phyloP scores from a whole-genome alignment of 352 stramenopile genomes.

The Phytophthora fragariaefolia region DNA sequence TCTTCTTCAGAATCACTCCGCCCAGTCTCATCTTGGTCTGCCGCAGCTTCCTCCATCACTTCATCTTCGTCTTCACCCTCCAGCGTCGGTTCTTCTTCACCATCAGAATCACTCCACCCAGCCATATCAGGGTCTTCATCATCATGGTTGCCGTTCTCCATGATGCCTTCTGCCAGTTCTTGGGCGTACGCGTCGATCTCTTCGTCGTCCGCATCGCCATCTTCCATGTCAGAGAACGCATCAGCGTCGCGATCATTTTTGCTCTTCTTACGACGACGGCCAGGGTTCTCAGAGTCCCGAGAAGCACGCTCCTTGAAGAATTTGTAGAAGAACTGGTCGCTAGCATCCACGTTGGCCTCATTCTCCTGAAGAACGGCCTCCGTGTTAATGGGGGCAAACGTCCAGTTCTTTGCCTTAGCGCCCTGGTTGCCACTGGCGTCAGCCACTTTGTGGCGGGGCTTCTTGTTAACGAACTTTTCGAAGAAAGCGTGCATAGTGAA shows the following conservation, averaged over 20 bases:
- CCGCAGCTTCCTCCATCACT: slow-evolving; percentile 41
- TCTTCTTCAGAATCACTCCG: slow-evolving; percentile 69
- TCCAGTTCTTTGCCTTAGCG: slow-evolving; percentile 66
- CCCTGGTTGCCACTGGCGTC: slow-evolving; percentile 19
- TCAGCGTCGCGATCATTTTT: slow-evolving; percentile 51
- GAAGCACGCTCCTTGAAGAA: slow-evolving; percentile 91
- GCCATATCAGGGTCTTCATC: slow-evolving; percentile 82
- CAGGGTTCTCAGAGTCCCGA: slow-evolving; percentile 44
- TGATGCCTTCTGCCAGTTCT: slow-evolving; percentile 89
- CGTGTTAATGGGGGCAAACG: slow-evolving; percentile 71
- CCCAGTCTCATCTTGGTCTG: slow-evolving; percentile 72
- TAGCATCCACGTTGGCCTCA: slow-evolving; percentile 71
- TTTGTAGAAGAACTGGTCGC: slow-evolving; percentile 94
- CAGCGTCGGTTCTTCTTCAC: slow-evolving; percentile 48
- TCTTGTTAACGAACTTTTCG: slow-evolving; percentile 99
- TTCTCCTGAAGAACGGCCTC: slow-evolving; percentile 72
- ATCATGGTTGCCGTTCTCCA: slow-evolving; percentile 81
- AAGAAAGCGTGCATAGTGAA: slow-evolving; percentile 98
- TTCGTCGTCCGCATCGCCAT: slow-evolving; percentile 71
- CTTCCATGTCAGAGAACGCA: slow-evolving; percentile 61
- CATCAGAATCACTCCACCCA: slow-evolving; percentile 67
- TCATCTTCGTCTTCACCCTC: slow-evolving; percentile 68
- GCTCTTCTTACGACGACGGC: slow-evolving; percentile 43
- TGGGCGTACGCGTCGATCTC: slow-evolving; percentile 91
- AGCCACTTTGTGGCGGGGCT: slow-evolving; percentile 81